phyloP scores from a whole-genome alignment of 805 yeast genomes.

The Wickerhamomyces queroliae region DNA sequence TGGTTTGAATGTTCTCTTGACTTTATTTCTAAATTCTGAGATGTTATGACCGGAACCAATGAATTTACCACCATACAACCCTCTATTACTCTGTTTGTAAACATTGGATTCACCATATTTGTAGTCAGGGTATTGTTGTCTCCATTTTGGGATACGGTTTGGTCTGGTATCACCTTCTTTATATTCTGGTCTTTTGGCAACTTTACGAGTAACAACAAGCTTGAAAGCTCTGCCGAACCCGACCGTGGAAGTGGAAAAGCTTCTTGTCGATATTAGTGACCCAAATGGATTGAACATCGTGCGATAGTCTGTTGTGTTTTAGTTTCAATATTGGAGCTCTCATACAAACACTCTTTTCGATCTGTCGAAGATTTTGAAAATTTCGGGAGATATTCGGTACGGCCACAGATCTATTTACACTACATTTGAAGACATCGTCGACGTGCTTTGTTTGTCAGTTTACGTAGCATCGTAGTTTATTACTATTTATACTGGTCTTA shows the following conservation, averaged over 20 bases:
- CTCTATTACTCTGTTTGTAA: slow-evolving; percentile 82
- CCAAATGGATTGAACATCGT: slow-evolving; percentile 12
- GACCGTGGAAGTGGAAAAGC: slow-evolving; percentile 11
- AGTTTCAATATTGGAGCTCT: no score
- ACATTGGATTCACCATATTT: slow-evolving; percentile 74
- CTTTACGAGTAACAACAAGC: slow-evolving; percentile 41
- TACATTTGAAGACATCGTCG: no score
- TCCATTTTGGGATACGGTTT: slow-evolving; percentile 36
- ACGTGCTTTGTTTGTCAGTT: no score
- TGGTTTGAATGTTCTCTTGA: slow-evolving; percentile 75
- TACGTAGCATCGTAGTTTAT: no score
- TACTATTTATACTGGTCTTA: no score
- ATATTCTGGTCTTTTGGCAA: slow-evolving; percentile 37
- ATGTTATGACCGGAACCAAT: slow-evolving; percentile 71
- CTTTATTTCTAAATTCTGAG: slow-evolving; percentile 69
- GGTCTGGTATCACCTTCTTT: slow-evolving; percentile 52
- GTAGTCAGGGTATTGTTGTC: slow-evolving; percentile 52
- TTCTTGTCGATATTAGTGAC: slow-evolving; percentile 7
- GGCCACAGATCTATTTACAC: not conserved
- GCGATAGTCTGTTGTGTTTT: not conserved
- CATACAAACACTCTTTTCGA: not conserved
- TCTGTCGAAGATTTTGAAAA: slow-evolving; percentile 1
- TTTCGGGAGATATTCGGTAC: not conserved
- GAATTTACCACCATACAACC: slow-evolving; percentile 86
- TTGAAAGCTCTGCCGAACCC: slow-evolving; percentile 29